Evolutionary conservation across 208 protist species (phyloP).

Genomic region (Trichomonas vaginalis): DNA sequence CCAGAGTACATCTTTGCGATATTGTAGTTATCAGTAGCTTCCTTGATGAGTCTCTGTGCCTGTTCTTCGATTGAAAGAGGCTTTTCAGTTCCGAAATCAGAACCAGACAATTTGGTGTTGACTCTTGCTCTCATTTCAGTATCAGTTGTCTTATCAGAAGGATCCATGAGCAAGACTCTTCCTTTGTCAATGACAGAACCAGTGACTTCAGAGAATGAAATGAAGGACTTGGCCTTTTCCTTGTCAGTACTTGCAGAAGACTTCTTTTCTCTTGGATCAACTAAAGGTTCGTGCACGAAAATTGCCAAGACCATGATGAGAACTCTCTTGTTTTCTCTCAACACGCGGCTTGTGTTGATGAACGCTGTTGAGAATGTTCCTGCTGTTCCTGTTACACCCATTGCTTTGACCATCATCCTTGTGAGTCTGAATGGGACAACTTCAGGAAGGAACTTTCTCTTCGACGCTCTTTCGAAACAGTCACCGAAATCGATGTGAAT

Average conservation of each 20-base stretch:
- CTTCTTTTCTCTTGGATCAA: background rate
- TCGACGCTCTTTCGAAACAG: conserved; percentile 29
- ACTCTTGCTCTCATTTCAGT: background rate
- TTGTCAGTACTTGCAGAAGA: background rate
- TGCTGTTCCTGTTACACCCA: background rate
- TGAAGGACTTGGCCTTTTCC: background rate
- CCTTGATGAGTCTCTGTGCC: background rate
- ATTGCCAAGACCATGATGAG: background rate
- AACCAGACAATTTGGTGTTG: background rate
- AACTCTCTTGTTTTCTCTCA: conserved; percentile 18
- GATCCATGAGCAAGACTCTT: background rate
- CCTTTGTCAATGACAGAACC: background rate
- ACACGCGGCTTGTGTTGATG: conserved; percentile 16
- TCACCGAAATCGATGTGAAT: conserved; percentile 22
- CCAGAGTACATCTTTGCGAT: background rate
- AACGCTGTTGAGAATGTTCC: background rate
- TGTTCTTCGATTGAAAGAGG: background rate
- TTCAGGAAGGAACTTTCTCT: conserved; percentile 4
- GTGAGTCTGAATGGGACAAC: conserved; percentile 8
- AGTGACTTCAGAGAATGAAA: background rate
- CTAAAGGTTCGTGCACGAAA: conserved; percentile 5
- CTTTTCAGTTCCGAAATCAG: background rate
- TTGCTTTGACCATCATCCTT: background rate
- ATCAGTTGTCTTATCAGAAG: background rate
- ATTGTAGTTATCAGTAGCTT: background rate